Base-by-base conservation (phyloP, 345 rosid species). In the Tarenaya hassleriana region DNA sequence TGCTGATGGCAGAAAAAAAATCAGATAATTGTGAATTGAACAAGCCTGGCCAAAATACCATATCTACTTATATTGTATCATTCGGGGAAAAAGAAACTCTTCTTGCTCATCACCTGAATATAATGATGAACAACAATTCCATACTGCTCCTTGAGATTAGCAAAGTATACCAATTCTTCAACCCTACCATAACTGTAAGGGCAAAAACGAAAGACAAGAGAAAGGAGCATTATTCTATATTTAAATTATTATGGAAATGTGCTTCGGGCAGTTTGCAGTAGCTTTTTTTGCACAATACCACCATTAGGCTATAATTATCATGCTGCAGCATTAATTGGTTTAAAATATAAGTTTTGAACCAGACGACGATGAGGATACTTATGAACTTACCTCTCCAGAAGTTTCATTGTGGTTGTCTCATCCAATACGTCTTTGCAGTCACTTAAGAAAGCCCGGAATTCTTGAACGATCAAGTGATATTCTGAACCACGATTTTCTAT, bases 401-500 rank as follows among this genome's bases (percentile, higher is more conserved):
- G 87, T 76, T 62, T 88, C 99, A 92, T 88, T 38, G 99, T 85
- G 35, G 99, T 92, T 72, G 88, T 82, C 83, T 92, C 97, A 74
- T 88, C 97, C 71, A 92, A 80, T 33, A 88, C 99, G 74, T 88
- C 91, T 71, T 85, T 85, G 80, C 83, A 72, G 70, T 92, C 99
- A 55, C 97, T 70, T 54, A 88, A 84, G 75, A 92, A 92, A 61
- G 97, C 99, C 73, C 94, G 77, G 21, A 85, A 92, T 64, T 92
- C 95, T 73, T 58, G 82, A 70, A 88, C 85, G 69, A 88, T 73
- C 44, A 78, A 71, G 50, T 83, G 92, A 55, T 86, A 83, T 68
- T 92, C 95, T 16, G 88, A 83, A 69, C 73, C 72, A 29, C 56
- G 88, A 74, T 83, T 83, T 64, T 85, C 94, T 67, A 73, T 55